phyloP scores from a whole-genome alignment of 257 asterid genomes.

The Ballota nigra region DNA sequence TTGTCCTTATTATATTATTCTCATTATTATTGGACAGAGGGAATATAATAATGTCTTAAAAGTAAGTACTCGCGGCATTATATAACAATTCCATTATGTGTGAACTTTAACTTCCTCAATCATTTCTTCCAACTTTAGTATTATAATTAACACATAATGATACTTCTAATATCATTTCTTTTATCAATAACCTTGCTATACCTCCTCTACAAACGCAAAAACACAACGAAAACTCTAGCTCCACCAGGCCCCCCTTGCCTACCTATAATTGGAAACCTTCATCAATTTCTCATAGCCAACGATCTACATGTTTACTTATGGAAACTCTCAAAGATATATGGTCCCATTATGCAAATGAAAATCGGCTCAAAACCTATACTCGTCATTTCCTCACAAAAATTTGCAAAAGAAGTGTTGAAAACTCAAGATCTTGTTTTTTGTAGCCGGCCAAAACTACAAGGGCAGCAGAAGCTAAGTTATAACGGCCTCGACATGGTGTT shows the following conservation, averaged over 20 bases:
- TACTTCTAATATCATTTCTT: neutral
- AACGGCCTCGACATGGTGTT: neutral
- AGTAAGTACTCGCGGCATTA: no score
- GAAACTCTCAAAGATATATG: slow-evolving; percentile 1
- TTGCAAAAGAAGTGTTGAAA: slow-evolving; percentile 18
- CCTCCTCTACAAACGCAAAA: neutral
- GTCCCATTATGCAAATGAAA: slow-evolving; percentile 9
- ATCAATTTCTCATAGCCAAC: neutral
- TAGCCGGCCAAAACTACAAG: slow-evolving; percentile 7
- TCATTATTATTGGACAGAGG: no score
- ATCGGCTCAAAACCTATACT: neutral
- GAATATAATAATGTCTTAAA: no score
- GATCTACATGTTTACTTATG: neutral
- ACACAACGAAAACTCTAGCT: neutral
- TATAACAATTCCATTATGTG: no score
- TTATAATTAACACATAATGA: no score
- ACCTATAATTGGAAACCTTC: neutral
- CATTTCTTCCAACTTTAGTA: no score
- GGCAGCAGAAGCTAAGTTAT: neutral
- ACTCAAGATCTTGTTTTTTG: slow-evolving; percentile 21
- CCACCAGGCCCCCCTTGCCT: neutral
- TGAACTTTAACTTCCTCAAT: no score
- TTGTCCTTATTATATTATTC: no score
- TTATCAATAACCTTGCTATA: neutral
- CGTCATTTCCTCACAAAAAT: slow-evolving; percentile 14